phyloP scores from a whole-genome alignment of 1,284 basidiomycete species.

The Naganishia cerealis region DNA sequence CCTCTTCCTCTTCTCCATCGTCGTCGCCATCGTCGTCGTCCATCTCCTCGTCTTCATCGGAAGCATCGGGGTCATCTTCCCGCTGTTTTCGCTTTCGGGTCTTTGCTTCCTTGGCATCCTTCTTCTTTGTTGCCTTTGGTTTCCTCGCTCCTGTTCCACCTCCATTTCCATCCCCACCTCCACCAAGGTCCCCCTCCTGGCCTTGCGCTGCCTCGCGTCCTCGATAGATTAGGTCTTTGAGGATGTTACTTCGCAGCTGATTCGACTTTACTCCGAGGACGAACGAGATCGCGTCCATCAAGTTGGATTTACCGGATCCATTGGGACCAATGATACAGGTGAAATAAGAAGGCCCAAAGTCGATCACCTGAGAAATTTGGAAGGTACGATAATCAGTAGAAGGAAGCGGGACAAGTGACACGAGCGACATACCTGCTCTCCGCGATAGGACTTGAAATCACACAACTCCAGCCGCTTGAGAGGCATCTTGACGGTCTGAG shows the following conservation, averaged over 20 bases:
- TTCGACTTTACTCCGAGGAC: conserved; percentile 93
- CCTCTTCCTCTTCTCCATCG: conserved; percentile 37
- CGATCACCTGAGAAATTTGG: conserved; percentile 42
- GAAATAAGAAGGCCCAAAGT: conserved; percentile 63
- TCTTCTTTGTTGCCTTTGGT: conserved; percentile 10
- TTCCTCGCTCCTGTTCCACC: conserved; percentile 7
- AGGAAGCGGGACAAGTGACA: background rate
- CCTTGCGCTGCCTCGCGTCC: conserved; percentile 70
- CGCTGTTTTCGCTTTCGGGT: conserved; percentile 34
- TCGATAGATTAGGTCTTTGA: conserved; percentile 93
- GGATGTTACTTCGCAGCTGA: conserved; percentile 86
- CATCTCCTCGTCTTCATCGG: conserved; percentile 36
- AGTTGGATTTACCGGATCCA: conserved; percentile 97
- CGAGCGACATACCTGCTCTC: conserved; percentile 56
- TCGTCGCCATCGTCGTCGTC: conserved; percentile 47
- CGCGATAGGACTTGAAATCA: conserved; percentile 88
- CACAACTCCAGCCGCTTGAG: conserved; percentile 69
- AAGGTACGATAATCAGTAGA: conserved; percentile 3
- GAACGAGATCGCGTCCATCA: conserved; percentile 99
- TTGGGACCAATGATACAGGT: conserved; percentile 97
- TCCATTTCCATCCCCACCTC: conserved; percentile 39
- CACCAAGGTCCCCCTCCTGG: conserved; percentile 49
- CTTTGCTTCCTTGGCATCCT: conserved; percentile 9
- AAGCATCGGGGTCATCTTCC: conserved; percentile 31
- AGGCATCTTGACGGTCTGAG: conserved; percentile 46